Base-by-base conservation (phyloP, 306 rosid genomes). In the Clitoria ternatea region DNA sequence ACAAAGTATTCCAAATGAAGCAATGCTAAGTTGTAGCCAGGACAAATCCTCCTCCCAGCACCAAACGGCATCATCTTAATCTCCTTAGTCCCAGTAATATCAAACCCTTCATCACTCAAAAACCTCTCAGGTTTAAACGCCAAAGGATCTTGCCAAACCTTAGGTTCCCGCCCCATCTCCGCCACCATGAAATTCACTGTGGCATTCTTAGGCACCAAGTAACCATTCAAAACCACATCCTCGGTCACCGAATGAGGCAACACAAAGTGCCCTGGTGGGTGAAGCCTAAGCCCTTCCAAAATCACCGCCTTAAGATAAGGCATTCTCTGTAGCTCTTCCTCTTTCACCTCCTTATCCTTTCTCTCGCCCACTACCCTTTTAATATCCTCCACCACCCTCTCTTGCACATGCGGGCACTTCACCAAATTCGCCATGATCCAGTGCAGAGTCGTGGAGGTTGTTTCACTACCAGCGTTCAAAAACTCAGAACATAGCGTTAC, bases 371-470 rank as follows among this genome's bases (percentile, higher is more conserved):
- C 1, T 17, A 33, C 18, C 6, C 13, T 13, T 12, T 6, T 37
- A 12, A 80, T 71, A 9, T 80, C 85, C 24, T 50, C 48, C n/a
- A 70, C 6, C 6, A 80, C 10, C 53, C 53, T 76, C 32, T 65
- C 12, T 18, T 71, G 85, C 18, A 76, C 24, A 0, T 76, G 43
- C 6, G 66, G 79, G 39, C 79, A 23, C 63, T 79, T 79, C 56
- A 79, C 87, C 67, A 83, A 2, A 67, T 79, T 83, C 1, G 84
- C 84, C 84, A 83, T 37, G 7, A 83, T 72, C 87, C 87, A 83
- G 15, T 83, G 53, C 73, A 83, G 12, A 2, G 84, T 66, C 0
- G 82, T 76, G 0, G 79, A 14, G 0, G 84, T 79, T 0, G 82
- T 71, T 1, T 83, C 84, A 0, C 82, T 75, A 1, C 84, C 84